phyloP scores from a whole-genome alignment of 163 green algal species.

The Scenedesmus sp. region DNA sequence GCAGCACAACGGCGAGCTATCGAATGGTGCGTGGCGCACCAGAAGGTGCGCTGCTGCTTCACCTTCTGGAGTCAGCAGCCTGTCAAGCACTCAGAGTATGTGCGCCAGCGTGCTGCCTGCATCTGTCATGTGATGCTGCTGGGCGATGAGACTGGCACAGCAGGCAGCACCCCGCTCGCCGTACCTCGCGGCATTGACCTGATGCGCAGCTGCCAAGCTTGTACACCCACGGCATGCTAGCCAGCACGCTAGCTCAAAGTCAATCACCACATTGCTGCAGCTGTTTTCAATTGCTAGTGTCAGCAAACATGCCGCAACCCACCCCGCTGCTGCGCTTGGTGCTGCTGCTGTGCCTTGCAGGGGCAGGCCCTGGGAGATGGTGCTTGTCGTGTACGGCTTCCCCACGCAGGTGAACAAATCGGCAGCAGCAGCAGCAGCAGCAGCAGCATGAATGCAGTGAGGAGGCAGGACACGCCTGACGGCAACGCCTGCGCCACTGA shows the following conservation, averaged over 20 bases:
- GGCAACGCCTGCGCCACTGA: background rate
- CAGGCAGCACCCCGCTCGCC: too few species aligned
- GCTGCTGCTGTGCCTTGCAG: slow-evolving; percentile 55
- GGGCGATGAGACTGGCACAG: too few species aligned
- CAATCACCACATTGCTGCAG: background rate
- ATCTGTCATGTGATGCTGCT: too few species aligned
- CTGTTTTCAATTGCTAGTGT: background rate
- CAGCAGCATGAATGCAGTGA: background rate
- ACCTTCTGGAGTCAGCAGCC: too few species aligned
- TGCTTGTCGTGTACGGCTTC: slow-evolving; percentile 92
- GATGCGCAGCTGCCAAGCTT: too few species aligned
- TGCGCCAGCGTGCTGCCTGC: too few species aligned
- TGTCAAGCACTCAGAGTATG: too few species aligned
- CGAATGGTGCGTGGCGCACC: slow-evolving; percentile 68
- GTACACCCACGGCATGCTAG: too few species aligned
- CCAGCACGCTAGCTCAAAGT: background rate
- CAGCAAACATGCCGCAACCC: too few species aligned
- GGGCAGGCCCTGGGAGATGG: slow-evolving; percentile 92
- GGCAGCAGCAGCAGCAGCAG: background rate
- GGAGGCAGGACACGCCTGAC: background rate
- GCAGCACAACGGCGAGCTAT: slow-evolving; percentile 93
- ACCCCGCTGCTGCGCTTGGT: background rate
- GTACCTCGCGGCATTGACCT: too few species aligned
- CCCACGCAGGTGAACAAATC: slow-evolving; percentile 73
- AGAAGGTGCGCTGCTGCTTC: slow-evolving; percentile 14